A percentile compares a stretch with the other conserved stretches of the same genome.
phyloP scores from a whole-genome alignment of 768 basidiomycete species.

The Amanita muscaria region DNA sequence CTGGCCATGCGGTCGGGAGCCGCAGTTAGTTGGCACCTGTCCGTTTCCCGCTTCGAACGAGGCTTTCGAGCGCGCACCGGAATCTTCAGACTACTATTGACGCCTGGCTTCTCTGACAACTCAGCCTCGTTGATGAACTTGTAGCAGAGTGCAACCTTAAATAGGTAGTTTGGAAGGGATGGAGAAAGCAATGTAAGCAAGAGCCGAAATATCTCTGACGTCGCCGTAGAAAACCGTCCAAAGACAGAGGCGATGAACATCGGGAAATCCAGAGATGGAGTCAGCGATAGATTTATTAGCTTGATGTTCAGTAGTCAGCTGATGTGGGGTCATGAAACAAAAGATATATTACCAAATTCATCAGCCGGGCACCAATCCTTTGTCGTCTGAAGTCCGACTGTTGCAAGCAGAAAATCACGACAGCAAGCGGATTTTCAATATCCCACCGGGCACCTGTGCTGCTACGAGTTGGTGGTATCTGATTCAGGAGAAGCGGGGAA shows the following conservation, averaged over 20 bases:
- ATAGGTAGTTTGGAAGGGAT: conserved; percentile 26
- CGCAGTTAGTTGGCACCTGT: not conserved
- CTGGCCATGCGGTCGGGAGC: not conserved
- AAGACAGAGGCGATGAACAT: conserved; percentile 30
- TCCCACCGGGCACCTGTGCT: conserved; percentile 48
- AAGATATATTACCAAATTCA: conserved; percentile 21
- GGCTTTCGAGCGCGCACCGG: conserved; percentile 5
- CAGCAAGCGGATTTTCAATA: conserved; percentile 38
- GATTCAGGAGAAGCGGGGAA: conserved; percentile 25
- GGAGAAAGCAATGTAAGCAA: conserved; percentile 30
- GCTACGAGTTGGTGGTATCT: conserved; percentile 37
- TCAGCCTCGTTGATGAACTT: conserved; percentile 13
- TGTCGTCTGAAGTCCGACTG: conserved; percentile 24
- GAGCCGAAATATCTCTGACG: conserved; percentile 20
- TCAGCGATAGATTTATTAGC: conserved; percentile 31
- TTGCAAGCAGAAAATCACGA: conserved; percentile 29
- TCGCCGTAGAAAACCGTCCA: conserved; percentile 21
- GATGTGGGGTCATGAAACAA: conserved; percentile 8
- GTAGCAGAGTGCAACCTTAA: conserved; percentile 37
- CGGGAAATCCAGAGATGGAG: conserved; percentile 27
- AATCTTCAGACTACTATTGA: not conserved
- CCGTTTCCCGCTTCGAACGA: not conserved
- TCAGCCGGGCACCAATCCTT: conserved; percentile 25
- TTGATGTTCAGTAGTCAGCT: conserved; percentile 10
- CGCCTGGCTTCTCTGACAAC: not conserved